Base-by-base conservation (phyloP, 768 basidiomycete genomes). In the Leccinum ochraceum region DNA sequence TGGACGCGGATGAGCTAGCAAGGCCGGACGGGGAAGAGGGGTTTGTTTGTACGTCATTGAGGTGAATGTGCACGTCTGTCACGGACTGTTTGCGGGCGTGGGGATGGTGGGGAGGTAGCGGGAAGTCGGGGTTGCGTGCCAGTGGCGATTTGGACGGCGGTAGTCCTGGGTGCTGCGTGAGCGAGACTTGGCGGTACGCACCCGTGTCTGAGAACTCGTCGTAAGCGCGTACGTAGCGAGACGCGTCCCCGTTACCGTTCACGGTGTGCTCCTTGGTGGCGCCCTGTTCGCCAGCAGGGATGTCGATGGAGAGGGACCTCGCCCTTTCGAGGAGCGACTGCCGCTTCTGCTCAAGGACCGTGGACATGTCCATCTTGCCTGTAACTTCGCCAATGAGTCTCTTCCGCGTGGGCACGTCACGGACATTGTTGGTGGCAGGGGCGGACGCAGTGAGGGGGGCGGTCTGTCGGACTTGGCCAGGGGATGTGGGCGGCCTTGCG, bases 401-500 rank as follows among this genome's bases (percentile, higher is more conserved):
- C 67, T 81, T 85, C 63, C 83, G 77, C 3, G 70, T 68, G 20
- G 77, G 79, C 6, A 67, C 58, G 20, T 77, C 77, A 58, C 73
- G 75, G 7, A 60, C 66, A 64, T 65, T 59, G 49, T 52, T 69
- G 52, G 6, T 20, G n/a, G 62, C 60, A 24, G 65, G 57, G 46
- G 57, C 37, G 4, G 69, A 67, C 4, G 67, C 53, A 5, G 74
- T 66, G 0, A 73, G 63, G n/a, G 70, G 69, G 16, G 71, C 63
- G n/a, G 75, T 67, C 1, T 76, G 77, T 55, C 79, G 74, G 34
- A 79, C 79, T 1, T 83, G 81, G 10, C 90, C 89, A 17, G 92
- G 90, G 3, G 90, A 92, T 2, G 92, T 94, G 0, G 92, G 92
- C 0, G 92, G 92, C 59, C 88, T 82, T 5, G 92, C 85, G 49